Conservation (phyloP, 352 stramenopile genomes). For the Hyaloperonospora brassicae region DNA sequence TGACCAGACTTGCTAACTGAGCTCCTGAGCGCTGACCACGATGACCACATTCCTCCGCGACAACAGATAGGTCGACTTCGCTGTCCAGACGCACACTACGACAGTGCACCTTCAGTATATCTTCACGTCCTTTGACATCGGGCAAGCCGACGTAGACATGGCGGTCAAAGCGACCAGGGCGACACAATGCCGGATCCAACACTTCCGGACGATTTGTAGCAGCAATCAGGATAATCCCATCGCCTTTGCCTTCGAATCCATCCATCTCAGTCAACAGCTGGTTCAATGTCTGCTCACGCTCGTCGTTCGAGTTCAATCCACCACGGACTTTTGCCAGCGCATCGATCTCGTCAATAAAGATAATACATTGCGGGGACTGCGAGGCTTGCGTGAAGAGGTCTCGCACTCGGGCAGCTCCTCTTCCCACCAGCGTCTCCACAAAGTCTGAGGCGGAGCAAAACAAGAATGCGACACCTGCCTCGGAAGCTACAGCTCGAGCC, state of each 20-base stretch:
- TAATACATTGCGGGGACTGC: slow-evolving; percentile 93
- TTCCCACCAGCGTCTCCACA: slow-evolving; percentile 94
- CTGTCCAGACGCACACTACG: slow-evolving; percentile 49
- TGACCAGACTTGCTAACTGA: slow-evolving; percentile 73
- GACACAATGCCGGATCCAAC: slow-evolving; percentile 92
- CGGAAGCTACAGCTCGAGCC: slow-evolving; percentile 86
- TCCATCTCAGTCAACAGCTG: slow-evolving; percentile 88
- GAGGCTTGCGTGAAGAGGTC: slow-evolving; percentile 91
- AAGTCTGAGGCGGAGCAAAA: slow-evolving; percentile 95
- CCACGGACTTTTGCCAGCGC: slow-evolving; percentile 84
- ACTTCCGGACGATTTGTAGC: slow-evolving; percentile 95
- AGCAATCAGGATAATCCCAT: slow-evolving; percentile 92
- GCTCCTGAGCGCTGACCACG: slow-evolving; percentile 58
- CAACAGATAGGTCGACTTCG: slow-evolving; percentile 40
- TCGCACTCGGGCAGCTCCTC: slow-evolving; percentile 89
- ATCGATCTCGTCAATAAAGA: slow-evolving; percentile 98
- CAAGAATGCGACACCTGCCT: slow-evolving; percentile 92
- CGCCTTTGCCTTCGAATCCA: slow-evolving; percentile 87
- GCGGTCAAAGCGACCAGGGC: slow-evolving; percentile 93
- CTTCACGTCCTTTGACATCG: slow-evolving; percentile 85
- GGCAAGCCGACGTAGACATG: slow-evolving; percentile 94
- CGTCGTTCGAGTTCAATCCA: slow-evolving; percentile 89
- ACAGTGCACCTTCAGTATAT: slow-evolving; percentile 64
- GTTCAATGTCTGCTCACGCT: slow-evolving; percentile 94
- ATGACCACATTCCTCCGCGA: slow-evolving; percentile 50